Evolutionary conservation across 208 protist species (phyloP), one percentile per base, ranked within the genome.

Genomic region (Entamoeba invadens): DNA sequence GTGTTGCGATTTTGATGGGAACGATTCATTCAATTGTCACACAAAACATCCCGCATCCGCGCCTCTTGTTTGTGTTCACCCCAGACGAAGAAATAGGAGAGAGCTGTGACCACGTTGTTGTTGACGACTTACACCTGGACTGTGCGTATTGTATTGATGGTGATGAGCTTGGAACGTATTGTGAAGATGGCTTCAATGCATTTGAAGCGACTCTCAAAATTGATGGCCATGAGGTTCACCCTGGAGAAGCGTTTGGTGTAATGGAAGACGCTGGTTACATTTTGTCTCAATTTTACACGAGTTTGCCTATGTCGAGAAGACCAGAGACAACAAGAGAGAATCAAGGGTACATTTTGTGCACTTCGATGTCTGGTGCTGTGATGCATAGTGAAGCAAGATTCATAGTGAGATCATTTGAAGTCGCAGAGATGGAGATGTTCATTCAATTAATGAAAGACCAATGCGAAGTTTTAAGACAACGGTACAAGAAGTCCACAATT

Each of bases 141-240:
- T 46, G 38, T 47, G 91, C 91, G 38, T 92, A 47, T 92, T 47
- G 45, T 92, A 35, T 92, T 50, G 91, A 92, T 92, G 91, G 91
- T 4, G 45, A 46, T 47, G 91, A 18, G 38, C 14, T 47, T 45
- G 91, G 91, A 92, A 47, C 44, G 46, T 47, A 47, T 47, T 35
- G 50, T 0, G 45, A 47, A 38, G 38, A 45, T 14, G 44, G 91
- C 16, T 92, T 92, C 45, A 46, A 92, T 47, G 91, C 91, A n/a
- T 92, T 45, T 45, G 35, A 45, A 42, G 44, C 44, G 46, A 35
- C 12, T 38, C 38, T 92, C n/a, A 47, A 45, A 38, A 47, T 92
- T n/a, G 12, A 92, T 47, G 91, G 91, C 6, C 14, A 47, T 47
- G 91, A 47, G n/a, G 45, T 46, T 47, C 91, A 92, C 45, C 91